Conservation (phyloP, 768 basidiomycete genomes). For the Gautieria morchelliformis region DNA sequence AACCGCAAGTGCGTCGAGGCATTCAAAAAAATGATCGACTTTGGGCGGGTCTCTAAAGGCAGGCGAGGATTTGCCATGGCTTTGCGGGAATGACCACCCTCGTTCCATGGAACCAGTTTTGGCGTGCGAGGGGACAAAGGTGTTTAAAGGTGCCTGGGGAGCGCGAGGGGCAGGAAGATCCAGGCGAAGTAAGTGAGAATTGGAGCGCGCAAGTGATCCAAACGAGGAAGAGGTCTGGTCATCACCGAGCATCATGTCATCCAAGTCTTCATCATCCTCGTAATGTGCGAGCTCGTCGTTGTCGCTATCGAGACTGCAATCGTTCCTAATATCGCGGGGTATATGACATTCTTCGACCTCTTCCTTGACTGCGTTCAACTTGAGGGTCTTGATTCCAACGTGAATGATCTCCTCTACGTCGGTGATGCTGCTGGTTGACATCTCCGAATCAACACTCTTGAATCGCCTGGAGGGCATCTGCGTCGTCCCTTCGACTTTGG, state of each 20-base stretch:
- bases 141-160: constrained; percentile 13
- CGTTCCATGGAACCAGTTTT: constrained; percentile 43
- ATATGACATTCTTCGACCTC: constrained; percentile 46
- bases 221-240: constrained; percentile 20
- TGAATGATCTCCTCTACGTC: constrained; percentile 4
- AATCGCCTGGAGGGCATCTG: constrained; percentile 3
- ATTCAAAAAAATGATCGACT: constrained; percentile 74
- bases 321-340: constrained; percentile 4
- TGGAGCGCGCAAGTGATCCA: constrained; percentile 16
- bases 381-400: neutral
- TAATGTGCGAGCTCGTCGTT: constrained; percentile 48
- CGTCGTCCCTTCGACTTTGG: neutral
- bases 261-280: constrained; percentile 57
- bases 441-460: constrained; percentile 1
- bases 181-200: constrained; percentile 18
- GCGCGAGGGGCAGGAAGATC: constrained; percentile 13
- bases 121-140: constrained; percentile 20
- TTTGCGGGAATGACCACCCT: constrained; percentile 51
- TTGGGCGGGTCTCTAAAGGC: constrained; percentile 29
- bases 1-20: constrained; percentile 43
- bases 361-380: constrained; percentile 9
- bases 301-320: neutral
- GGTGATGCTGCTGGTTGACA: neutral
- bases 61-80: constrained; percentile 10
- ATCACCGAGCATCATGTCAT: constrained; percentile 34